Percentiles rank a stretch among this genome's conserved stretches.
Evolutionary conservation across 805 yeast genomes (phyloP).

Genomic region (Barnettozyma vustinii): DNA sequence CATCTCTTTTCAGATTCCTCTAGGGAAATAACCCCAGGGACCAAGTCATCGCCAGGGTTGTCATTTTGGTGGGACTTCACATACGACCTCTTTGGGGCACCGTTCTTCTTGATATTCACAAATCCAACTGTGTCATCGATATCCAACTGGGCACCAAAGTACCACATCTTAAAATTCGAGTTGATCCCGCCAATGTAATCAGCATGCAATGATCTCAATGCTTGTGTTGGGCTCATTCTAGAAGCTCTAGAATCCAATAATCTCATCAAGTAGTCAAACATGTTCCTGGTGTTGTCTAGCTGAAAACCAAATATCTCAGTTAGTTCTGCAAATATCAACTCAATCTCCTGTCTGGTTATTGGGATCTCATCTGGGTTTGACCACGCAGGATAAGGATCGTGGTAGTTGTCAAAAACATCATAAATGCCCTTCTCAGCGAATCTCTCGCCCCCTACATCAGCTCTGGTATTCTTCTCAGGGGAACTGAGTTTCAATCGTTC

Average conservation of each 20-base stretch:
- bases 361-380: conserved; percentile 36
- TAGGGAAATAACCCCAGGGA: conserved; percentile 19
- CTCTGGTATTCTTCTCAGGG: conserved; percentile 21
- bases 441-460: conserved; percentile 28
- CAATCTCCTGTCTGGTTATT: conserved; percentile 48
- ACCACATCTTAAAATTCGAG: conserved; percentile 71
- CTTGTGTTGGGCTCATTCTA: conserved; percentile 50
- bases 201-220: conserved; percentile 58
- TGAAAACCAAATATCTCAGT: conserved; percentile 64
- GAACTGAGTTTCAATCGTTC: conserved; percentile 31
- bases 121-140: conserved; percentile 44
- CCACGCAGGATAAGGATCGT: conserved; percentile 55
- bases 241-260: conserved; percentile 66
- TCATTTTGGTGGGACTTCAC: conserved; percentile 4
- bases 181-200: conserved; percentile 72
- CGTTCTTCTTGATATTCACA: conserved; percentile 25
- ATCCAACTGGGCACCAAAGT: conserved; percentile 69
- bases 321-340: conserved; percentile 47
- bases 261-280: conserved; percentile 60
- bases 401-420: conserved; percentile 37
- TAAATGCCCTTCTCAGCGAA: conserved; percentile 37
- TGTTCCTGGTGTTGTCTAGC: conserved; percentile 55
- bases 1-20: conserved; percentile 45
- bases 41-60: background rate
- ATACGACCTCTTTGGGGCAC: conserved; percentile 18